Conservation (phyloP, 2,329 filamentous ascomycete genomes). For the Phyllosticta paracitricarpa region DNA sequence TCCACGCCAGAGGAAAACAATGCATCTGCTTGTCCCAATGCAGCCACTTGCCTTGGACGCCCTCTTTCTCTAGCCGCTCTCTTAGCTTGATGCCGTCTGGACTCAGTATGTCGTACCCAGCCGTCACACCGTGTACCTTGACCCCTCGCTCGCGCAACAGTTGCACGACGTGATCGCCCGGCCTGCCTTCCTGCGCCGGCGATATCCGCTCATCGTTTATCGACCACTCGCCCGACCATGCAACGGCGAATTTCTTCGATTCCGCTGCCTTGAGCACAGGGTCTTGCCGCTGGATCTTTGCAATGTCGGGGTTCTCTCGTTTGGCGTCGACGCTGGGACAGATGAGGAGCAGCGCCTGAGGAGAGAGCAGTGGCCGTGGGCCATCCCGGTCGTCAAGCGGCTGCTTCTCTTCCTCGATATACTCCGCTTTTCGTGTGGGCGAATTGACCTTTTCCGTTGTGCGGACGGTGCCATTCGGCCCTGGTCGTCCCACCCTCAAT, state of each 20-base stretch:
- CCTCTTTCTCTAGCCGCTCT: constrained; percentile 33
- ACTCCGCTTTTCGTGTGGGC: not conserved
- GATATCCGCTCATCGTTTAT: constrained; percentile 38
- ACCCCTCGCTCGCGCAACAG: constrained; percentile 32
- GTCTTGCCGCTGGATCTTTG: constrained; percentile 31
- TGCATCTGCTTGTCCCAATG: constrained; percentile 53
- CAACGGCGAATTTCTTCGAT: constrained; percentile 32
- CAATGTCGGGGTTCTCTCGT: constrained; percentile 36
- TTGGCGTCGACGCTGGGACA: constrained; percentile 42
- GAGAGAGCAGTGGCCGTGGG: constrained; percentile 13
- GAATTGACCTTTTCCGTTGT: not conserved
- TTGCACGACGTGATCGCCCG: constrained; percentile 27
- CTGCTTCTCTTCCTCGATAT: not conserved
- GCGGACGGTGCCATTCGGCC: not conserved
- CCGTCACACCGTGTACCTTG: constrained; percentile 43
- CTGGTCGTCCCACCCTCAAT: constrained; percentile 21
- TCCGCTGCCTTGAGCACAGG: constrained; percentile 36
- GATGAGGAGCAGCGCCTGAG: constrained; percentile 34
- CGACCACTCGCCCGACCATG: constrained; percentile 34
- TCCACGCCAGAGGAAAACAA: constrained; percentile 44
- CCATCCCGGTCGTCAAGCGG: not conserved
- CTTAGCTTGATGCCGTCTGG: constrained; percentile 43
- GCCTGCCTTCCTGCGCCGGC: constrained; percentile 34
- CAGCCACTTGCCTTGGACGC: constrained; percentile 45
- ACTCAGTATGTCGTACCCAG: constrained; percentile 42